Conservation (phyloP, 305 asterid genomes). For the Fraxinus latifolia region DNA sequence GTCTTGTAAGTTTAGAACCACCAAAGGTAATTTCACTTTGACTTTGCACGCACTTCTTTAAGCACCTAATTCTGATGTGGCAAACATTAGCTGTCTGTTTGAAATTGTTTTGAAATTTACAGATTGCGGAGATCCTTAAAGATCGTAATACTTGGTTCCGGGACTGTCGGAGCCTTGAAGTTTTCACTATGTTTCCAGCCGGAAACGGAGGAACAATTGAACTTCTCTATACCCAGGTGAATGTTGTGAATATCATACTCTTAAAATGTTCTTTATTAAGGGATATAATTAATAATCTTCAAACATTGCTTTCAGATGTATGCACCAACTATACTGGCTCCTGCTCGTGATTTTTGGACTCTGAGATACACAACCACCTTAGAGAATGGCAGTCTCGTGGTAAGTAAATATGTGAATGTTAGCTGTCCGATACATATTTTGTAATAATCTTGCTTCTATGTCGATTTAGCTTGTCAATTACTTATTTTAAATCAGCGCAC, state of each 20-base stretch:
- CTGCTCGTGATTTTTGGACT: slow-evolving; percentile 97
- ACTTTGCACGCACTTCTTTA: neutral
- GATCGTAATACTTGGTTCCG: slow-evolving; percentile 89
- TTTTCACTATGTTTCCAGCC: slow-evolving; percentile 78
- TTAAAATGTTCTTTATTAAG: neutral
- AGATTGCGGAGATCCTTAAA: slow-evolving; percentile 93
- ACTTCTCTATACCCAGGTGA: slow-evolving; percentile 78
- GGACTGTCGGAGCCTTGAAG: slow-evolving; percentile 85
- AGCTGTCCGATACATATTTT: neutral
- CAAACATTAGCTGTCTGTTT: neutral
- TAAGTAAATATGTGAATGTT: slow-evolving; percentile 32
- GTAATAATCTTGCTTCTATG: neutral
- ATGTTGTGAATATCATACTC: neutral
- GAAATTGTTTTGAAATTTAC: slow-evolving; percentile 12
- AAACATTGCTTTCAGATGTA: slow-evolving; percentile 49
- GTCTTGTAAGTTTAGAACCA: slow-evolving; percentile 95
- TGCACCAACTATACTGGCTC: slow-evolving; percentile 91
- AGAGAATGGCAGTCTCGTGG: slow-evolving; percentile 88
- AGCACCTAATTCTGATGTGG: neutral
- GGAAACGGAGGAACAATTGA: slow-evolving; percentile 91
- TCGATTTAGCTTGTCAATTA: neutral
- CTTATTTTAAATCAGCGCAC: neutral
- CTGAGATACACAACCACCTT: slow-evolving; percentile 84
- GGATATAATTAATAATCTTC: neutral
- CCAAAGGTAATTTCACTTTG: slow-evolving; percentile 50